A percentile compares a stretch with the other conserved stretches of the same genome.
These are phyloP conservation scores for Cytospora piceicola DNA, from an alignment of 2,329 filamentous ascomycete genomes.

Conservation along the genomic window DNA sequence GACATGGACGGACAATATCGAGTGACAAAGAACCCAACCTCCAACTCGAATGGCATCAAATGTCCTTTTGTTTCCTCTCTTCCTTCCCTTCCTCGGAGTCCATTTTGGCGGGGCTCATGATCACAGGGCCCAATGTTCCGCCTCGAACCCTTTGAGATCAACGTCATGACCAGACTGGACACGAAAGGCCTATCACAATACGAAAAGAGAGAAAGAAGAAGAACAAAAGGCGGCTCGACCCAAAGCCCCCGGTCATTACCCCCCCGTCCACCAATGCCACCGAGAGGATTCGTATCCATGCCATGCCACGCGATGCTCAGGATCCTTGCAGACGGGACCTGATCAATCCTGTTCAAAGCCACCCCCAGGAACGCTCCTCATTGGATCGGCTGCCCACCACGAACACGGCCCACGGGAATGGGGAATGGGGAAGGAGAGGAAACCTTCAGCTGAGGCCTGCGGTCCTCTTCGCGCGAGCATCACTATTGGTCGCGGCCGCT, in stretches of 20 bases:
- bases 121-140: not conserved
- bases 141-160: not conserved
- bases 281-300: conserved; percentile 11
- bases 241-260: not conserved
- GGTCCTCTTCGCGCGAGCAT: not conserved
- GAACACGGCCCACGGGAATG: not conserved
- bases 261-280: not conserved
- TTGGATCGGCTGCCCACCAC: not conserved
- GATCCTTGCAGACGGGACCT: not conserved
- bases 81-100: not conserved
- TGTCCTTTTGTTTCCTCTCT: not conserved
- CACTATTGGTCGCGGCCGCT: not conserved
- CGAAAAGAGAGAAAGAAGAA: not conserved
- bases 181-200: not conserved
- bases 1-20: not conserved
- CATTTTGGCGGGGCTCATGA: not conserved
- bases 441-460: not conserved
- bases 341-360: not conserved
- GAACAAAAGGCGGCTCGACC: not conserved
- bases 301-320: conserved; percentile 13
- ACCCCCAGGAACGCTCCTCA: not conserved
- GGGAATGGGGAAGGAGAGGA: no score
- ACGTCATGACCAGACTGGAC: not conserved
- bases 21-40: not conserved
- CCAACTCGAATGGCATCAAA: not conserved